Evolutionary conservation across 2,329 filamentous ascomycete genomes (phyloP).

Genomic region (Pezicula neosporulosa): DNA sequence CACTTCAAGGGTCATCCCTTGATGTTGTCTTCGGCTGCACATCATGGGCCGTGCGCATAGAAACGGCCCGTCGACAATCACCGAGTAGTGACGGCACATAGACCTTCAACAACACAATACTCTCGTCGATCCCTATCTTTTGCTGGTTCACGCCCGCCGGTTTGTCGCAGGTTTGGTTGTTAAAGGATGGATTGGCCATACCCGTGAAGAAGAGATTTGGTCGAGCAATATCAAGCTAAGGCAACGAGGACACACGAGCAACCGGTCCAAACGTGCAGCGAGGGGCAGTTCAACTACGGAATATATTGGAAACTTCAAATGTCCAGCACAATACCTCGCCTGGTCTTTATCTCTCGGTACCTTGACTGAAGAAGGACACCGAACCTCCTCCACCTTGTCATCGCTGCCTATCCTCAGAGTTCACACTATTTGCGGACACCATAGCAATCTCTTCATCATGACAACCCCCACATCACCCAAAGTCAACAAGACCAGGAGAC

Average conservation of each 20-base stretch:
- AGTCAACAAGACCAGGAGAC: too few species aligned
- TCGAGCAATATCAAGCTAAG: neutral
- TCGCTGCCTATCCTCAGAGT: too few species aligned
- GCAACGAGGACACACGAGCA: slow-evolving; percentile 5
- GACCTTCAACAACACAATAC: neutral
- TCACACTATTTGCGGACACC: too few species aligned
- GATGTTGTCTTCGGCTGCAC: neutral
- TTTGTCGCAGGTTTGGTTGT: neutral
- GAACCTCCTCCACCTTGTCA: too few species aligned
- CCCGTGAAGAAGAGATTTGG: slow-evolving; percentile 17
- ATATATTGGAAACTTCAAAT: too few species aligned
- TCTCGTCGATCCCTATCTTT: neutral
- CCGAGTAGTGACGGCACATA: neutral
- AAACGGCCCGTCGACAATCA: neutral
- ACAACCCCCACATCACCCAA: too few species aligned
- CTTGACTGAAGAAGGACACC: too few species aligned
- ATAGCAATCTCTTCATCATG: too few species aligned
- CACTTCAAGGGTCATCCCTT: neutral
- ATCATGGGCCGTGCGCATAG: neutral
- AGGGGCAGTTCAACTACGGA: neutral
- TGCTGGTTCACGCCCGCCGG: neutral
- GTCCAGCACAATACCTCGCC: too few species aligned
- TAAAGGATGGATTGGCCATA: slow-evolving; percentile 28
- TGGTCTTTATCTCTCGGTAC: too few species aligned
- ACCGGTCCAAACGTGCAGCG: neutral